phyloP scores from a whole-genome alignment of 768 basidiomycete genomes.

The Hygrophoropsis aurantiaca region DNA sequence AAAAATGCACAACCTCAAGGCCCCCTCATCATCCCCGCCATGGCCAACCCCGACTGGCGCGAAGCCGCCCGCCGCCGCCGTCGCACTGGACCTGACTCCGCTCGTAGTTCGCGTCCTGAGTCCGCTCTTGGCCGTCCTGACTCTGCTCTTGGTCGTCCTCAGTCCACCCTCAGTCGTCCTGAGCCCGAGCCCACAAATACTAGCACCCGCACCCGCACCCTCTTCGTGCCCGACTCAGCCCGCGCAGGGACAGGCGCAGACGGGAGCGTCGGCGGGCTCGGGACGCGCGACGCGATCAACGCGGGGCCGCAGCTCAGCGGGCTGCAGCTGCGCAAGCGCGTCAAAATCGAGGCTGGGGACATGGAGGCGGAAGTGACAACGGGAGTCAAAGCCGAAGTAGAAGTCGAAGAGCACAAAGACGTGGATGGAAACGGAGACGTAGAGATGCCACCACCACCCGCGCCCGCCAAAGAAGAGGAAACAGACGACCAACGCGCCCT shows the following conservation, averaged over 20 bases:
- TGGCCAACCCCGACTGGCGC: conserved; percentile 91
- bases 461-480: conserved; percentile 36
- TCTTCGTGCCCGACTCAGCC: conserved; percentile 68
- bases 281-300: conserved; percentile 74
- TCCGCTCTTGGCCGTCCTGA: no score
- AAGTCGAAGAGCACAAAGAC: conserved; percentile 17
- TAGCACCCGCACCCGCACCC: no score
- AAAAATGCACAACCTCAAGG: conserved; percentile 45
- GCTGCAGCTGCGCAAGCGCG: conserved; percentile 48
- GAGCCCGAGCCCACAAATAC: no score
- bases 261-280: conserved; percentile 76
- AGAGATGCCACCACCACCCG: neutral
- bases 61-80: conserved; percentile 67
- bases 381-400: neutral
- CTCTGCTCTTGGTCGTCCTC: conserved; percentile 14
- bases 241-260: conserved; percentile 57
- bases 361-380: conserved; percentile 15
- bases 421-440: conserved; percentile 23
- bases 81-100: no score
- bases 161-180: conserved; percentile 8
- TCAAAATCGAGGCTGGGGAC: conserved; percentile 32
- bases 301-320: conserved; percentile 72
- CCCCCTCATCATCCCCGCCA: conserved; percentile 82
- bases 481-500: conserved; percentile 82
- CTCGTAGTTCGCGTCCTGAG: no score